Base-by-base conservation (phyloP, 192 early-diverging fungal species). In the Coemansia sp. region DNA sequence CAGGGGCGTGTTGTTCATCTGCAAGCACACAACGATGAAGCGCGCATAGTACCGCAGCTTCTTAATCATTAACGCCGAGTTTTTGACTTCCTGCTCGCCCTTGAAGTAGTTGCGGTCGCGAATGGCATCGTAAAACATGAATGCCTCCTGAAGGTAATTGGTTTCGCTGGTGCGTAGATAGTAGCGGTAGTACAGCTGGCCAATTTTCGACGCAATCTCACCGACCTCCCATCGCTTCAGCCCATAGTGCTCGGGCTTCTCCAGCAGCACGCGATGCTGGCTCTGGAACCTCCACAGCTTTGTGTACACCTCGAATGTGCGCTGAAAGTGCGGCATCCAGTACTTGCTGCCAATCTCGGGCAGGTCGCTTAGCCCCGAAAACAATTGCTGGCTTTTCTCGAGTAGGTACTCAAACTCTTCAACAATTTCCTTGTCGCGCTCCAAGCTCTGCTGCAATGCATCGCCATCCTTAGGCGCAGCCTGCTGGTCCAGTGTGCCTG, bases 171-270 rank as follows among this genome's bases (percentile, higher is more conserved):
- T 97, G 11, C 95, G 86, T 22, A 95, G 63, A 58, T 87, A 90
- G 62, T 87, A 87, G 41, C 86, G 85, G 54, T 89, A 90, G 59
- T 83, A 94, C 42, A 87, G 80, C 78, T 95, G 96, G 1, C 94
- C 96, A 58, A 99, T 95, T 64, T 99, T 99, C 26, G 90, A 93
- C 3, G 95, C 95, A 50, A 97, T 93, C 60, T 99, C 96, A 21
- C 96, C 96, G 48, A 99, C 94, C 61, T 98, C 94, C 85, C 90
- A 93, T 10, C 96, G 84, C 65, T 99, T 97, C 50, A 99, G 66
- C 17, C 92, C 95, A 68, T 97, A 94, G 53, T 88, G 85, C 49
- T 87, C 87, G 31, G 86, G 83, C 70, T 89, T 87, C 63, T 97
- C 96, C 30, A 99, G 68, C 1, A 93, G 75, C 11, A 86, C 57